Conservation (phyloP, 345 rosid genomes). For the Salix koriyanagi region DNA sequence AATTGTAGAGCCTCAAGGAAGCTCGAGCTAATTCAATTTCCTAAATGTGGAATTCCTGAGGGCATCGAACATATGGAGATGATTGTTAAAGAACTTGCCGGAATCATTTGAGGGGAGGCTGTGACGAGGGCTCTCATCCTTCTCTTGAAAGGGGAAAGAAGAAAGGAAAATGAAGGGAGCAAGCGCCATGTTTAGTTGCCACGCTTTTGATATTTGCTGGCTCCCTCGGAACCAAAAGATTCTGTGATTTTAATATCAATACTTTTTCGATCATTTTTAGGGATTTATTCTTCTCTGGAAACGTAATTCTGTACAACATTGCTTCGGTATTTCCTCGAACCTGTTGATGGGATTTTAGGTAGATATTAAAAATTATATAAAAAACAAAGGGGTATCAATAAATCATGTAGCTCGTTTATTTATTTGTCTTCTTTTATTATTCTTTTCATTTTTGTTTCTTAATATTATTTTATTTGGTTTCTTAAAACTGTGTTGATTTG, state of each 20-base stretch:
- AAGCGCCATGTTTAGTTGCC: background rate
- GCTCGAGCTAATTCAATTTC: constrained; percentile 18
- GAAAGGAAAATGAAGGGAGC: background rate
- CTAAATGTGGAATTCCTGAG: background rate
- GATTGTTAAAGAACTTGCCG: background rate
- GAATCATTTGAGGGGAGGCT: background rate
- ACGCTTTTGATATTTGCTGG: background rate
- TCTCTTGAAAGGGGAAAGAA: background rate
- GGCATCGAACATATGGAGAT: background rate
- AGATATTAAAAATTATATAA: too few relatives aligned
- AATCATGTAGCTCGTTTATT: too few relatives aligned
- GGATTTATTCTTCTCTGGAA: background rate
- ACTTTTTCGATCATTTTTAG: background rate
- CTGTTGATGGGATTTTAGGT: background rate
- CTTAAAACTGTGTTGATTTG: too few relatives aligned
- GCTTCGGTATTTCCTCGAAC: background rate
- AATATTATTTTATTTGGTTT: too few relatives aligned
- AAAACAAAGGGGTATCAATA: too few relatives aligned
- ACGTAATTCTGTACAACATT: background rate
- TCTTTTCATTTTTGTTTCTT: too few relatives aligned
- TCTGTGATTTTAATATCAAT: background rate
- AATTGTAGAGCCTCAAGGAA: constrained; percentile 27
- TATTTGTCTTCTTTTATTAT: too few relatives aligned
- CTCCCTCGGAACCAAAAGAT: background rate
- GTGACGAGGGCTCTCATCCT: background rate